Base-by-base conservation (phyloP, 2,329 filamentous ascomycete genomes). In the Raffaelea arxii region DNA sequence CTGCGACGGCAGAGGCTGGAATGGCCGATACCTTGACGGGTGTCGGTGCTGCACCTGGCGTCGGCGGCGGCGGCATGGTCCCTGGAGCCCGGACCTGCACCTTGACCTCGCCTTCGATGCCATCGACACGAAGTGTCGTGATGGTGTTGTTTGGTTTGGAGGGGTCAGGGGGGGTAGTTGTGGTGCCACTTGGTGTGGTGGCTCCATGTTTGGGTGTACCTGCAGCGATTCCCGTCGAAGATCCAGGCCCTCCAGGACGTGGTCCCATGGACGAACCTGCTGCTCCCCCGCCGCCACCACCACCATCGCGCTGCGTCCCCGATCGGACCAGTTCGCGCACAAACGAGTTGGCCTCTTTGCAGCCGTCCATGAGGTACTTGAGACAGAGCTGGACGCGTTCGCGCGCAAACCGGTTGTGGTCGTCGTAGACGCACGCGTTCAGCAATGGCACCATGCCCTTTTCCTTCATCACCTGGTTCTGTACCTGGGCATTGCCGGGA, bases 351-450 rank as follows among this genome's bases (percentile, higher is more conserved):
- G 86, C 86, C 47, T 82, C 82, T 25, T 82, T 76, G 50, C 82
- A 87, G 12, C 83, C 84, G 55, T 86, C 83, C 65, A 86, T 77
- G 6, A 86, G 70, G 75, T 81, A 94, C 60, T 91, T 90, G n/a
- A 94, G 73, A 54, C 86, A 90, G 60, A 94, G 82, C 43, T 90
- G 87, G 3, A 88, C 86, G 53, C 90, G 86, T 63, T 97, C 91
- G 57, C 91, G 87, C 52, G 94, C 90, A 60, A 91, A 96, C 1
- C 89, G 88, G 59, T 96, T 96, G 65, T 94, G 81, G 55, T 91
- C 88, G 59, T 97, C 91, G 60, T 92, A 92, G 25, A 82, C 78
- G 56, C 89, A 96, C 64, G 89, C 95, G 58, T 89, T 89, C 16
- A 96, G 76, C 19, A 97, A 75, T 0, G 86, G 82, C 54, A 94